Percentiles rank a stretch among this genome's conserved stretches.
phyloP scores from a whole-genome alignment of 1,284 basidiomycete genomes.

The Gyrodon tennesseensis region DNA sequence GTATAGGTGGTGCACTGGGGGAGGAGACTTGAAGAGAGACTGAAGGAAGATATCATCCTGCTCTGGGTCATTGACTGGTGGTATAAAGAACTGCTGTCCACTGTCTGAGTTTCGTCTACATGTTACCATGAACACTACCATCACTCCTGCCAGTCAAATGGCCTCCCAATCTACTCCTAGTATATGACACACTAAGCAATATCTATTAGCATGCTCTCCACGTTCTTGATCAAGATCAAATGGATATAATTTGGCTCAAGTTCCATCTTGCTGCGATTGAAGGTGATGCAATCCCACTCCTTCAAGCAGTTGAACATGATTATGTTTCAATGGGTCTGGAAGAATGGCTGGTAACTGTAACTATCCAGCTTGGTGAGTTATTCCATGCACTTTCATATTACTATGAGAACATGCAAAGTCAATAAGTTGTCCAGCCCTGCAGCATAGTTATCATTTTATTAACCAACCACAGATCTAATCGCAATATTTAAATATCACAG shows the following conservation, averaged over 20 bases:
- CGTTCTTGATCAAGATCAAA: neutral
- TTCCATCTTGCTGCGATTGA: conserved; percentile 1
- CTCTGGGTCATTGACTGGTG: conserved; percentile 43
- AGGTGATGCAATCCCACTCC: neutral
- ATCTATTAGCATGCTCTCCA: neutral
- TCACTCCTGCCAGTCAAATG: too few relatives aligned
- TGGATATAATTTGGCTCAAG: neutral
- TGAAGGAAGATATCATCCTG: conserved; percentile 56
- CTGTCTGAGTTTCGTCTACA: too few relatives aligned
- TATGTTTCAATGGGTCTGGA: neutral
- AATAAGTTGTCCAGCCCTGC: conserved; percentile 13
- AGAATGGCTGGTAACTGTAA: neutral
- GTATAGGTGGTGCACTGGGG: conserved; percentile 46
- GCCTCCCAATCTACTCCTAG: neutral
- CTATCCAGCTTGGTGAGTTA: neutral
- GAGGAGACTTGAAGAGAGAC: conserved; percentile 55
- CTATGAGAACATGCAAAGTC: neutral
- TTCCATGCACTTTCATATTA: neutral
- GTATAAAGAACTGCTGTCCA: conserved; percentile 45
- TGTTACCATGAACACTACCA: too few relatives aligned
- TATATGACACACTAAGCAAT: neutral
- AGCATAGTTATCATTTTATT: neutral
- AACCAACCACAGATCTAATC: neutral
- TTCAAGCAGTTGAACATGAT: neutral
- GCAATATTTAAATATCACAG: neutral